Percentiles rank a stretch among this genome's conserved stretches.
Conservation (phyloP, 495 filamentous ascomycete species). For the Tuber aestivum region DNA sequence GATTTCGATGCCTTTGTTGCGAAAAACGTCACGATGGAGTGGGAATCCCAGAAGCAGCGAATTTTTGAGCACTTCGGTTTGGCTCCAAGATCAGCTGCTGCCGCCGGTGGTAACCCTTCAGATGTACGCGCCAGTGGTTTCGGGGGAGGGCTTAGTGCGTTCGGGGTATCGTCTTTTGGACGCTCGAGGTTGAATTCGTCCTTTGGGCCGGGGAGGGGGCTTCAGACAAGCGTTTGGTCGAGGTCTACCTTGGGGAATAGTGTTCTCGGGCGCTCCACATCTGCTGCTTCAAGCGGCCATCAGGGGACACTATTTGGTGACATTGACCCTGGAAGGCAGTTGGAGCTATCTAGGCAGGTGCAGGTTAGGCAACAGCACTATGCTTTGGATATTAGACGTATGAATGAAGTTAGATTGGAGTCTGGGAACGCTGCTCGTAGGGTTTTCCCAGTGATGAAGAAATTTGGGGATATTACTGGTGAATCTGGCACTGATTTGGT, state of each 20-base stretch:
- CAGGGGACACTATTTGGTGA: conserved; percentile 34
- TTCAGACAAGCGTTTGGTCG: conserved; percentile 40
- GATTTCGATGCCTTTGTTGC: conserved; percentile 92
- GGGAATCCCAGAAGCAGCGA: conserved; percentile 82
- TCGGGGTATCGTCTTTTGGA: conserved; percentile 52
- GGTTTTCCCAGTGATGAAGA: conserved; percentile 36
- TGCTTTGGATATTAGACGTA: conserved; percentile 29
- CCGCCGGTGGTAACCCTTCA: conserved; percentile 47
- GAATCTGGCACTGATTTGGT: conserved; percentile 40
- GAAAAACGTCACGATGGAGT: conserved; percentile 88
- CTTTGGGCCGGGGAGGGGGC: conserved; percentile 24
- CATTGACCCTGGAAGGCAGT: conserved; percentile 37
- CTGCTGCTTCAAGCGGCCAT: conserved; percentile 12
- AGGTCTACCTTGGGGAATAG: conserved; percentile 32
- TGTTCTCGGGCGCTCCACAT: conserved; percentile 30
- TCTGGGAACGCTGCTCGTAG: conserved; percentile 22
- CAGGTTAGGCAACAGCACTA: conserved; percentile 38
- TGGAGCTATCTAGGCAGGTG: conserved; percentile 36
- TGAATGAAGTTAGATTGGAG: conserved; percentile 39
- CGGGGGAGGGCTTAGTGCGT: conserved; percentile 42
- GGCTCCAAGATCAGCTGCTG: conserved; percentile 49
- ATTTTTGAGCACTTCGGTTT: conserved; percentile 97
- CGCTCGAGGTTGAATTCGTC: conserved; percentile 29
- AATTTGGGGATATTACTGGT: conserved; percentile 39
- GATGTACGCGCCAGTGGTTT: conserved; percentile 44